Evolutionary conservation across 495 filamentous ascomycete species (phyloP).

Genomic region (Neurospora terricola): DNA sequence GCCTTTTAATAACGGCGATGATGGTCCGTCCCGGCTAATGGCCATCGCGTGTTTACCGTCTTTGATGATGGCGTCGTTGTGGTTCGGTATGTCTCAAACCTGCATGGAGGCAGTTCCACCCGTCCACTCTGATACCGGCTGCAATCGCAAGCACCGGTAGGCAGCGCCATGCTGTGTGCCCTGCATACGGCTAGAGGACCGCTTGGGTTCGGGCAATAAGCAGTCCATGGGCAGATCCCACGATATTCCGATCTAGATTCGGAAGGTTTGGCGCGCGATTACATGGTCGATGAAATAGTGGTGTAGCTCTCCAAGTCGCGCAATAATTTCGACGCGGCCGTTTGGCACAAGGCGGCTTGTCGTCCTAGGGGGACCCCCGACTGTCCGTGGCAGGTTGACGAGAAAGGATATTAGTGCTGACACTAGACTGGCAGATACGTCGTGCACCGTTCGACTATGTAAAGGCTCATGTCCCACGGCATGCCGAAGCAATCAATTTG

Average conservation of each 20-base stretch:
- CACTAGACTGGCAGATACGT: constrained; percentile 1
- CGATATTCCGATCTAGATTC: not conserved
- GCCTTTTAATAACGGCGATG: not conserved
- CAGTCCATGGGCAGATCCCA: not conserved
- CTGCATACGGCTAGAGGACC: not conserved
- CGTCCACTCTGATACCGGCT: constrained; percentile 1
- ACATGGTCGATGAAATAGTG: not conserved
- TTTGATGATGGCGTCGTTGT: not conserved
- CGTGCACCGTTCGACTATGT: constrained; percentile 4
- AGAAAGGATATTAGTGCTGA: constrained; percentile 13
- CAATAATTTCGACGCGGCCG: constrained; percentile 5
- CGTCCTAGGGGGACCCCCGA: constrained; percentile 6
- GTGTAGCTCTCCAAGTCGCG: not conserved
- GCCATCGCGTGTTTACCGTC: not conserved
- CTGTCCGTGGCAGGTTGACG: constrained; percentile 14
- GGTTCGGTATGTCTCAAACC: constrained; percentile 8
- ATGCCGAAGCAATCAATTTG: constrained; percentile 15
- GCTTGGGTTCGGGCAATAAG: not conserved
- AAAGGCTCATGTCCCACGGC: constrained; percentile 11
- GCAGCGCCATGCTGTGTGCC: not conserved
- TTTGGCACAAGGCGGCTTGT: constrained; percentile 7
- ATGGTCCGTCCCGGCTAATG: not conserved
- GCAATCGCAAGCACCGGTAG: constrained; percentile 1
- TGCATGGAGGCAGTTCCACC: constrained; percentile 9
- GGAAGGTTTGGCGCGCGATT: not conserved